Evolutionary conservation across 2,329 filamentous ascomycete species (phyloP).

Genomic region (Cladophialophora bantiana): DNA sequence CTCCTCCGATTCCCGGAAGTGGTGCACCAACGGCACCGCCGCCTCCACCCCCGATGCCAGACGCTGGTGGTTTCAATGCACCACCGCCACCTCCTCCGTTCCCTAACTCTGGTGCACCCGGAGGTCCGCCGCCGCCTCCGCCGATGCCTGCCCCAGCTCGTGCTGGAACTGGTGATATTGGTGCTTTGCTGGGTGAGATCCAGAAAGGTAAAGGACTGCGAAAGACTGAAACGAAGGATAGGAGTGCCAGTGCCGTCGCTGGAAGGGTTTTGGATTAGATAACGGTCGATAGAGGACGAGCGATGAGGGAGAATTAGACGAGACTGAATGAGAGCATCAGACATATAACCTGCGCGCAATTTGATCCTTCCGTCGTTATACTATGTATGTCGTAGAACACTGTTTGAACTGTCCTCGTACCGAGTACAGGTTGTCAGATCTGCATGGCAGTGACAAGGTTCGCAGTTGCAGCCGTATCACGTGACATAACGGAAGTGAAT

Average conservation of each 20-base stretch:
- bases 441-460: background rate
- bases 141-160: conserved; percentile 47
- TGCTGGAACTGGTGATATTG: conserved; percentile 54
- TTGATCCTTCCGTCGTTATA: background rate
- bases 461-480: background rate
- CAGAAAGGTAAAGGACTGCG: conserved; percentile 77
- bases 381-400: background rate
- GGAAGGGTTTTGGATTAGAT: conserved; percentile 71
- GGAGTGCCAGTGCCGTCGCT: conserved; percentile 73
- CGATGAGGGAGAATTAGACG: background rate
- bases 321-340: background rate
- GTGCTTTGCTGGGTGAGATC: conserved; percentile 80
- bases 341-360: background rate
- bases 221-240: conserved; percentile 91
- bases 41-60: conserved; percentile 48
- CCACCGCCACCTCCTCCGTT: conserved; percentile 52
- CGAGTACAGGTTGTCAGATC: background rate
- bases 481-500: background rate
- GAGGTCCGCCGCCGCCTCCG: conserved; percentile 47
- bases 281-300: background rate
- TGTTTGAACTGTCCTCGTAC: background rate
- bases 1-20: conserved; percentile 43
- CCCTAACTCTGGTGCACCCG: conserved; percentile 49
- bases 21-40: conserved; percentile 43
- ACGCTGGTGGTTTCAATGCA: conserved; percentile 50